phyloP scores from a whole-genome alignment of 2,329 filamentous ascomycete species.

The Fusarium sp. region DNA sequence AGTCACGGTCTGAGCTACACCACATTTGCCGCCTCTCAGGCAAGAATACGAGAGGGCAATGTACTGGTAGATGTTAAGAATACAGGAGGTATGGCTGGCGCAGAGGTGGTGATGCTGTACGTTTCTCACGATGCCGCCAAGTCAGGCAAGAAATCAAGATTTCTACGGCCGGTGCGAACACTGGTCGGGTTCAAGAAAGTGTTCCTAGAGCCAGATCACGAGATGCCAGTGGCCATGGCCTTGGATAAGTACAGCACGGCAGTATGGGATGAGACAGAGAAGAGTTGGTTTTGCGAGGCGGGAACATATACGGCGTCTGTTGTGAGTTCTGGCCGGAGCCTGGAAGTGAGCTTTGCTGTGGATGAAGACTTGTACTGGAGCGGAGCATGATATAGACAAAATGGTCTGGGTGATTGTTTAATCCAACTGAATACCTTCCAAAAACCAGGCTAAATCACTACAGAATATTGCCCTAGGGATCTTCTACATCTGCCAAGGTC shows the following conservation, averaged over 20 bases:
- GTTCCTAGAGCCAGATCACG: background rate
- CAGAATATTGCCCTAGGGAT: background rate
- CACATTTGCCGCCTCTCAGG: background rate
- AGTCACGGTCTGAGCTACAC: constrained; percentile 29
- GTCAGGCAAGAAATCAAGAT: constrained; percentile 9
- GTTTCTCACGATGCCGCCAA: background rate
- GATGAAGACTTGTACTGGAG: constrained; percentile 11
- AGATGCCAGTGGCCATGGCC: background rate
- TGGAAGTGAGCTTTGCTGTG: constrained; percentile 6
- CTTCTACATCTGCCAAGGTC: background rate
- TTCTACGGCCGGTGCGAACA: constrained; percentile 5
- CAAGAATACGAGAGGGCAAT: background rate
- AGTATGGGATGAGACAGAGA: constrained; percentile 12
- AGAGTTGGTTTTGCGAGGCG: constrained; percentile 10
- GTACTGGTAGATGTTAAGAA: constrained; percentile 6
- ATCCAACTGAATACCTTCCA: too few species aligned
- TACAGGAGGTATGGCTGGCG: constrained; percentile 1
- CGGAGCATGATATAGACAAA: constrained; percentile 1
- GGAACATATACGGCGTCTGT: constrained; percentile 14
- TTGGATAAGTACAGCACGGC: constrained; percentile 10
- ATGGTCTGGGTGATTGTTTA: too few species aligned
- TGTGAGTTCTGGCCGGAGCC: background rate
- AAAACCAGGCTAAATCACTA: too few species aligned
- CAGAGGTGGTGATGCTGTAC: constrained; percentile 22
- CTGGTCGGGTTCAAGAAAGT: constrained; percentile 13